These are phyloP conservation scores for Globisporangium ultimum DNA, from an alignment of 352 stramenopile genomes.

Conservation along the genomic window DNA sequence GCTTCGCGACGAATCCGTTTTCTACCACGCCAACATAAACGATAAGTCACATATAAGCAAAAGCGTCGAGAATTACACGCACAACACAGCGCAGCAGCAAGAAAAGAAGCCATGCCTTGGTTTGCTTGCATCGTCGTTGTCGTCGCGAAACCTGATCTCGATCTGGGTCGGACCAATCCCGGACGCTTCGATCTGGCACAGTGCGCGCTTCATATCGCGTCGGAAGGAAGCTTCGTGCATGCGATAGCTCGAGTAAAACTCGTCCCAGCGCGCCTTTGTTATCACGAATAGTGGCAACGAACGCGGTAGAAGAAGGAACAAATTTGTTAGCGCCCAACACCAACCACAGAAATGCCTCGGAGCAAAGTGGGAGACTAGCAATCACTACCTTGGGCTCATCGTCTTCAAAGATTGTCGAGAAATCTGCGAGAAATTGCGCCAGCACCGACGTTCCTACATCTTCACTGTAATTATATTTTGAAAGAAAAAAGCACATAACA, in stretches of 20 bases:
- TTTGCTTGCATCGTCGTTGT: not conserved
- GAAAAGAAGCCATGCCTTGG: slow-evolving; percentile 5
- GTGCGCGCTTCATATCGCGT: slow-evolving; percentile 64
- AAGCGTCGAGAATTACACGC: not conserved
- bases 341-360: not conserved
- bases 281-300: not conserved
- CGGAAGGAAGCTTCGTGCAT: slow-evolving; percentile 46
- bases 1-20: slow-evolving; percentile 17
- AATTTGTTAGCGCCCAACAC: not conserved
- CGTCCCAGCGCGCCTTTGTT: slow-evolving; percentile 48
- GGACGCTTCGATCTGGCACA: slow-evolving; percentile 46
- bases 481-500: not conserved
- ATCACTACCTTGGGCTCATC: slow-evolving; percentile 53
- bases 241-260: slow-evolving; percentile 35
- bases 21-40: not conserved
- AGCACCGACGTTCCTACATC: slow-evolving; percentile 26
- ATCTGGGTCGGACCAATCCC: slow-evolving; percentile 52
- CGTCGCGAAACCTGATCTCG: slow-evolving; percentile 33
- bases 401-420: slow-evolving; percentile 47
- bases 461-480: slow-evolving; percentile 17
- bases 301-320: not conserved
- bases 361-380: too few species aligned
- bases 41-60: too few species aligned
- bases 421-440: slow-evolving; percentile 42
- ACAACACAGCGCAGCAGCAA: not conserved